Evolutionary conservation across 1,284 basidiomycete species (phyloP).

Genomic region (Melanopsichium pennsylvanicum): DNA sequence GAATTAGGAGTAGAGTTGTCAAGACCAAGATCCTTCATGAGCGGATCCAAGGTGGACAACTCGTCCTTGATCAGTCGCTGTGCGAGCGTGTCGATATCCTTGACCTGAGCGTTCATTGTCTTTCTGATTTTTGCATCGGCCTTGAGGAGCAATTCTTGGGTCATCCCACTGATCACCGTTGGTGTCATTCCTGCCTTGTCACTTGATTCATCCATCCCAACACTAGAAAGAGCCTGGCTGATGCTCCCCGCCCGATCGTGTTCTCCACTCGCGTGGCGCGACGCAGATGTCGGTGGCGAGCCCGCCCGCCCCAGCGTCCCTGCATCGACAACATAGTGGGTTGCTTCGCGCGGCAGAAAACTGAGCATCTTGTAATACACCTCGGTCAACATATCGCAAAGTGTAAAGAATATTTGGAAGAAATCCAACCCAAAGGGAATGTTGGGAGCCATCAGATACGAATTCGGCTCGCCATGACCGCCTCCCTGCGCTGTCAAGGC

Average conservation of each 20-base stretch:
- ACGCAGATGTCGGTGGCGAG: slow-evolving; percentile 14
- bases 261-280: slow-evolving; percentile 6
- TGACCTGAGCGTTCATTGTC: slow-evolving; percentile 34
- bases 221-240: slow-evolving; percentile 10
- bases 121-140: slow-evolving; percentile 56
- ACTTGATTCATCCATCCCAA: not conserved
- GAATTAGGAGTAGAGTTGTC: not conserved
- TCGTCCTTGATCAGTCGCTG: slow-evolving; percentile 54
- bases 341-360: slow-evolving; percentile 21
- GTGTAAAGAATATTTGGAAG: slow-evolving; percentile 52
- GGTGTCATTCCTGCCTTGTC: not conserved
- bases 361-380: slow-evolving; percentile 53
- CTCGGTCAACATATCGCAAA: slow-evolving; percentile 54
- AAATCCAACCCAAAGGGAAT: slow-evolving; percentile 61
- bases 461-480: slow-evolving; percentile 72
- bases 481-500: not conserved
- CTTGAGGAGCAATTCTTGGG: slow-evolving; percentile 48
- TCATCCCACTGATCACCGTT: slow-evolving; percentile 17
- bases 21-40: slow-evolving; percentile 33
- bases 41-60: slow-evolving; percentile 38
- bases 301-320: slow-evolving; percentile 4
- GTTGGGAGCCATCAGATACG: slow-evolving; percentile 79
- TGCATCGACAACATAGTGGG: not conserved
- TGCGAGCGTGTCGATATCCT: slow-evolving; percentile 52
- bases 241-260: slow-evolving; percentile 18